Evolutionary conservation across 139 green algal species (phyloP).

Genomic region (Auxenochlorella protothecoides): DNA sequence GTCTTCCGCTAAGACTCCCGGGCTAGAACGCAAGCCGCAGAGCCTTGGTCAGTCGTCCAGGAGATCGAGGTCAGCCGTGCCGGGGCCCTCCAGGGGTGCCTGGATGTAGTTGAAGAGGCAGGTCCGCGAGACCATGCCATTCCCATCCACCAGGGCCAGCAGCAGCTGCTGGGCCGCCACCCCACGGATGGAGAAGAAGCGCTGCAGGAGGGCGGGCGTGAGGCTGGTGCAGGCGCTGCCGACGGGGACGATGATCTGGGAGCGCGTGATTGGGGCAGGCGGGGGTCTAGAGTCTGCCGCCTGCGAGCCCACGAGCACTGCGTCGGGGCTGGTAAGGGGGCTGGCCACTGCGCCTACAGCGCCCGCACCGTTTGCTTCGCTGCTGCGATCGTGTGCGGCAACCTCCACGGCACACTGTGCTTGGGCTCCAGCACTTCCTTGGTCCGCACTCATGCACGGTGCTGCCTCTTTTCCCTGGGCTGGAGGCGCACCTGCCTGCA

Average conservation of each 20-base stretch:
- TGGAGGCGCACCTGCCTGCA: no score
- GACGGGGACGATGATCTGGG: conserved; percentile 21
- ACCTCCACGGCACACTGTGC: no score
- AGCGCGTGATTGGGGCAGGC: neutral
- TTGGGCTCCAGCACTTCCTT: no score
- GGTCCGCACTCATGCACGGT: no score
- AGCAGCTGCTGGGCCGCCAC: conserved; percentile 21
- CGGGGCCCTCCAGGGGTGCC: conserved; percentile 23
- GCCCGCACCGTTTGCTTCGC: no score
- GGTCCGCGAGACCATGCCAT: conserved; percentile 22
- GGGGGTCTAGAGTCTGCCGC: no score
- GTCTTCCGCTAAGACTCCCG: no score
- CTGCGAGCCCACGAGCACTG: no score
- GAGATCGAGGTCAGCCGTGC: conserved; percentile 21
- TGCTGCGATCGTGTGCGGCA: no score
- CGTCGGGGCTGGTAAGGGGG: no score
- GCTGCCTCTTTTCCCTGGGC: no score
- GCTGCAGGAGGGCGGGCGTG: conserved; percentile 17
- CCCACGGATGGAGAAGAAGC: conserved; percentile 15
- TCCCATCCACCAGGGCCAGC: conserved; percentile 21
- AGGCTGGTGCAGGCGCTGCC: conserved; percentile 16
- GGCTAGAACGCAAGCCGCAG: neutral
- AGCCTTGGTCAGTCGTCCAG: conserved; percentile 15
- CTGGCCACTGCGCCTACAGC: no score
- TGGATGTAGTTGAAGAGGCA: conserved; percentile 39